Evolutionary conservation across 768 basidiomycete species (phyloP).

Genomic region (Mycena amicta): DNA sequence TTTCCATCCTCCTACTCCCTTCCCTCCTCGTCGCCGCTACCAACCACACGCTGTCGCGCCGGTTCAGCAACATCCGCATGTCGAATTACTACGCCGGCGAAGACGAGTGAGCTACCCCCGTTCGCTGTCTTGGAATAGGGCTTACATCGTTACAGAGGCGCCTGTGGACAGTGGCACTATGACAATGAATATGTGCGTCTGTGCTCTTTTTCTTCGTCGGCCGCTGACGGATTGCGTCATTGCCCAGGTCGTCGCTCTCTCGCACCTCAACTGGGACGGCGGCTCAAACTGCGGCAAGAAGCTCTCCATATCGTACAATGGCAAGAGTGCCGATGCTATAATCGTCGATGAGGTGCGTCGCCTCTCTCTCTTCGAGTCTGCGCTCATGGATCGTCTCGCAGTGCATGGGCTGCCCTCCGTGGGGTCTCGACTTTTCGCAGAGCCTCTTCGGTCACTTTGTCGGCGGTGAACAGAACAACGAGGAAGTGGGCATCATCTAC

Average conservation of each 20-base stretch:
- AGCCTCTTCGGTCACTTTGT: slow-evolving; percentile 42
- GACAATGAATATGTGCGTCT: slow-evolving; percentile 10
- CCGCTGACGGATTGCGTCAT: background rate
- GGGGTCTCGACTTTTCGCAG: slow-evolving; percentile 41
- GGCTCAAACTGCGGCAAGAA: slow-evolving; percentile 37
- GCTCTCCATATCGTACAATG: slow-evolving; percentile 37
- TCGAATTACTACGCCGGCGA: slow-evolving; percentile 9
- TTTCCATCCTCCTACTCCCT: slow-evolving; percentile 13
- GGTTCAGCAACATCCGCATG: background rate
- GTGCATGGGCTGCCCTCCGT: slow-evolving; percentile 33
- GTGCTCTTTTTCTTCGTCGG: background rate
- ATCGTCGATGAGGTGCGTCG: slow-evolving; percentile 35
- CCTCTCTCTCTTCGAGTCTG: background rate
- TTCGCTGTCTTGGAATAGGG: background rate
- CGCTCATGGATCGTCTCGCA: slow-evolving; percentile 7
- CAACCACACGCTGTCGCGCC: background rate
- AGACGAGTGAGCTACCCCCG: background rate
- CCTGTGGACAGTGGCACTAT: slow-evolving; percentile 2
- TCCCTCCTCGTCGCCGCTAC: background rate
- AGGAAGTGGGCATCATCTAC: background rate
- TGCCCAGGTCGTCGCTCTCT: slow-evolving; percentile 15
- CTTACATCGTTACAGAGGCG: slow-evolving; percentile 1
- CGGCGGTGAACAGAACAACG: slow-evolving; percentile 12
- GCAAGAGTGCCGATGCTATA: slow-evolving; percentile 32
- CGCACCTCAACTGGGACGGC: slow-evolving; percentile 24